Conservation (phyloP, 805 yeast species). For the Candida krabiensis region DNA sequence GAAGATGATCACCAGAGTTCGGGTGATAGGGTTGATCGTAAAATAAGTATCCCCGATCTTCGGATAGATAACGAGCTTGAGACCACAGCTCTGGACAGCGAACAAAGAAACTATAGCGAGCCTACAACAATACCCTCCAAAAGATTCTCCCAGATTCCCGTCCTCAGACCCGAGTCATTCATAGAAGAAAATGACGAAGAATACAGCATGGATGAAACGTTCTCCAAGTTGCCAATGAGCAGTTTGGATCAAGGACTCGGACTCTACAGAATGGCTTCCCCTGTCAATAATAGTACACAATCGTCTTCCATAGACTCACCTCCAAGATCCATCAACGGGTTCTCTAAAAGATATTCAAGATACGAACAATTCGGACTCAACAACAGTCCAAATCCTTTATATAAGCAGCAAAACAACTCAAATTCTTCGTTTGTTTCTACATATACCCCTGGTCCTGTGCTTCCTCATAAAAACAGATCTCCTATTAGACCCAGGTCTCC, state of each 20-base stretch:
- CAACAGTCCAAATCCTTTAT: slow-evolving; percentile 13
- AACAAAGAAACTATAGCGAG: no score
- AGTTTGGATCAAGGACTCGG: slow-evolving; percentile 5
- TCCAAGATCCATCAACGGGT: neutral
- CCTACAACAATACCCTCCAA: slow-evolving; percentile 2
- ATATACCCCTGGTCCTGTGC: slow-evolving; percentile 23
- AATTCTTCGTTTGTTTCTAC: slow-evolving; percentile 19
- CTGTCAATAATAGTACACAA: neutral
- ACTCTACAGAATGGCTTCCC: slow-evolving; percentile 7
- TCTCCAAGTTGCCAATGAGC: slow-evolving; percentile 1
- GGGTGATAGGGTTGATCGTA: no score
- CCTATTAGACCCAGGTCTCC: slow-evolving; percentile 31
- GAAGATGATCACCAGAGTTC: no score
- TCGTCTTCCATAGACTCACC: slow-evolving; percentile 4
- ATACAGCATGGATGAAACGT: slow-evolving; percentile 2
- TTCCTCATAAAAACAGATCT: slow-evolving; percentile 24
- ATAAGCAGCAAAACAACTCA: slow-evolving; percentile 18
- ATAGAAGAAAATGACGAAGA: slow-evolving; percentile 21
- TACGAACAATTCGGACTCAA: neutral
- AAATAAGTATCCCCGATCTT: no score
- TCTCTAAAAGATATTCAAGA: slow-evolving; percentile 7
- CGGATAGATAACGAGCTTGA: no score
- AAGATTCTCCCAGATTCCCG: slow-evolving; percentile 11
- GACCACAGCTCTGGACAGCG: no score
- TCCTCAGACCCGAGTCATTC: slow-evolving; percentile 20